Evolutionary conservation across 306 rosid genomes (phyloP).

Genomic region (Herpetospermum pedunculosum): DNA sequence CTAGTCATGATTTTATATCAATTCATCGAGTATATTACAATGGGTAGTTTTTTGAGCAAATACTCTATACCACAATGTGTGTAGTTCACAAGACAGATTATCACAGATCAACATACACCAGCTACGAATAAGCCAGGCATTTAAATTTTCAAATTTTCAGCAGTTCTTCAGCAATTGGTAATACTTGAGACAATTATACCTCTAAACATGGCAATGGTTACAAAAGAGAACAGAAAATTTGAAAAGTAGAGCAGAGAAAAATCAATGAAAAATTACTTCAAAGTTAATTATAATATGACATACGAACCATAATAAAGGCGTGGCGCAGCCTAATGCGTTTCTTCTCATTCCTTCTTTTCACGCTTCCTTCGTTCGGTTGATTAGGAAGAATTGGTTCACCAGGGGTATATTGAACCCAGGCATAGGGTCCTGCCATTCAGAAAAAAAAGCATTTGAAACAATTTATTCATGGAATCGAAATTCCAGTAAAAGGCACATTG

Average conservation of each 20-base stretch:
- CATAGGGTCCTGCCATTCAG: constrained; percentile 56
- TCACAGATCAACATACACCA: background rate
- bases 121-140: background rate
- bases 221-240: background rate
- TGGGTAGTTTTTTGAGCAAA: too few relatives aligned
- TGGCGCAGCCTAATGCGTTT: constrained; percentile 70
- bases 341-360: constrained; percentile 82
- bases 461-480: background rate
- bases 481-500: background rate
- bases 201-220: background rate
- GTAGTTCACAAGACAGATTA: background rate
- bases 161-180: background rate
- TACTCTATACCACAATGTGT: too few relatives aligned
- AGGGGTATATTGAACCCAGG: constrained; percentile 59
- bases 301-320: constrained; percentile 68
- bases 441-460: background rate
- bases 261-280: too few relatives aligned
- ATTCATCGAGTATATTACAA: too few relatives aligned
- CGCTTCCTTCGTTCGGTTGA: constrained; percentile 81
- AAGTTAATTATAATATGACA: background rate
- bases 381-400: constrained; percentile 63
- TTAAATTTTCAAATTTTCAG: background rate
- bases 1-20: too few relatives aligned
- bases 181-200: background rate
- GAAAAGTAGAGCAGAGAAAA: background rate